phyloP scores from a whole-genome alignment of 1,139 yeast species.

The Candida frijolesensis region DNA sequence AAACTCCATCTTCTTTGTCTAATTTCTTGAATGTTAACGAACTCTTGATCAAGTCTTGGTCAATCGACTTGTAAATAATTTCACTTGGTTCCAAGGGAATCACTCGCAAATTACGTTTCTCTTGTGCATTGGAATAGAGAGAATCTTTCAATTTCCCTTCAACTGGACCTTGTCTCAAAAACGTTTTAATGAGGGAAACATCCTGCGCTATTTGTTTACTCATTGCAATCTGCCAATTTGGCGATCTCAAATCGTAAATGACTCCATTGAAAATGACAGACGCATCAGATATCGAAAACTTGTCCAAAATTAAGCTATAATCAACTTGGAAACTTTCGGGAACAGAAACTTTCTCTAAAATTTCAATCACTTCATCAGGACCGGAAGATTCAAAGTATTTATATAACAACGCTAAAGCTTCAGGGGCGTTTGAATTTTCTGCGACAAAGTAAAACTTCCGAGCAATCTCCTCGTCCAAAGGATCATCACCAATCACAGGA shows the following conservation, averaged over 20 bases:
- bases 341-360: slow-evolving; percentile 27
- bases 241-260: slow-evolving; percentile 41
- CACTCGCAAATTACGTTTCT: slow-evolving; percentile 34
- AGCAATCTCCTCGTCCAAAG: slow-evolving; percentile 32
- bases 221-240: slow-evolving; percentile 43
- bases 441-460: slow-evolving; percentile 36
- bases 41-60: slow-evolving; percentile 27
- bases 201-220: slow-evolving; percentile 43
- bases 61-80: slow-evolving; percentile 35
- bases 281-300: slow-evolving; percentile 48
- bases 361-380: slow-evolving; percentile 26
- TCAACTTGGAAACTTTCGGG: slow-evolving; percentile 26
- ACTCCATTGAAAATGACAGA: slow-evolving; percentile 75
- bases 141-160: slow-evolving; percentile 28
- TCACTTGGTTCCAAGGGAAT: slow-evolving; percentile 37
- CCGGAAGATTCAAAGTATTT: slow-evolving; percentile 33
- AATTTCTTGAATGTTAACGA: slow-evolving; percentile 22
- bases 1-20: slow-evolving; percentile 17
- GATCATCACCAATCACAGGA: slow-evolving; percentile 50
- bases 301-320: slow-evolving; percentile 23
- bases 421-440: slow-evolving; percentile 32
- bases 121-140: slow-evolving; percentile 37
- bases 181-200: slow-evolving; percentile 29
- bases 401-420: slow-evolving; percentile 46
- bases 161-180: slow-evolving; percentile 23